Evolutionary conservation across 179 eudicot species (phyloP).

Genomic region (Nepenthes alata): DNA sequence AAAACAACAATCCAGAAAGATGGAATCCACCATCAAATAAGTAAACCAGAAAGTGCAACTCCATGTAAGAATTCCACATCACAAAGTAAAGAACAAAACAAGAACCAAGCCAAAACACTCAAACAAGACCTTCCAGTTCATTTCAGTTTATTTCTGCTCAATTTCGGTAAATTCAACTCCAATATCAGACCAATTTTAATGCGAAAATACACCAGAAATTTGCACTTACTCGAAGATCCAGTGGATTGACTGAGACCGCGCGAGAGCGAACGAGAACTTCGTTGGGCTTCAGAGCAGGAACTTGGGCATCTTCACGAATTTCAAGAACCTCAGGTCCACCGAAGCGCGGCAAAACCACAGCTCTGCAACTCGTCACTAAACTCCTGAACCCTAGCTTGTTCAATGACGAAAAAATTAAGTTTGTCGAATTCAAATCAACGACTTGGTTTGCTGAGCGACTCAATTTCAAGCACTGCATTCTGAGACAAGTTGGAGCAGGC

Average conservation of each 20-base stretch:
- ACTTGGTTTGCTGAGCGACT: conserved; percentile 14
- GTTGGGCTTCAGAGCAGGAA: conserved; percentile 73
- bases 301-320: conserved; percentile 38
- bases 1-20: too few species aligned
- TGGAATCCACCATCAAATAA: too few species aligned
- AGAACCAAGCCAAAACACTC: not conserved
- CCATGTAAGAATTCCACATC: not conserved
- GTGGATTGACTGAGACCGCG: conserved; percentile 95
- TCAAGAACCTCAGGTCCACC: conserved; percentile 84
- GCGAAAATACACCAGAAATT: not conserved
- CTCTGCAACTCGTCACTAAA: conserved; percentile 67
- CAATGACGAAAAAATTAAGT: conserved; percentile 1
- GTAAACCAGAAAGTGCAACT: too few species aligned
- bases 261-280: conserved; percentile 81
- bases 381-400: conserved; percentile 21
- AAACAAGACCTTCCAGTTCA: not conserved
- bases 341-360: conserved; percentile 66
- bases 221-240: conserved; percentile 53
- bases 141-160: too few species aligned
- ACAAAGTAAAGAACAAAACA: not conserved
- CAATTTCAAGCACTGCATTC: conserved; percentile 37
- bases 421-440: conserved; percentile 11
- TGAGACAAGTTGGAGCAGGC: not conserved
- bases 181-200: too few species aligned
- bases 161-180: too few species aligned